phyloP scores from a whole-genome alignment of 306 rosid species.

The Acacia confusa region DNA sequence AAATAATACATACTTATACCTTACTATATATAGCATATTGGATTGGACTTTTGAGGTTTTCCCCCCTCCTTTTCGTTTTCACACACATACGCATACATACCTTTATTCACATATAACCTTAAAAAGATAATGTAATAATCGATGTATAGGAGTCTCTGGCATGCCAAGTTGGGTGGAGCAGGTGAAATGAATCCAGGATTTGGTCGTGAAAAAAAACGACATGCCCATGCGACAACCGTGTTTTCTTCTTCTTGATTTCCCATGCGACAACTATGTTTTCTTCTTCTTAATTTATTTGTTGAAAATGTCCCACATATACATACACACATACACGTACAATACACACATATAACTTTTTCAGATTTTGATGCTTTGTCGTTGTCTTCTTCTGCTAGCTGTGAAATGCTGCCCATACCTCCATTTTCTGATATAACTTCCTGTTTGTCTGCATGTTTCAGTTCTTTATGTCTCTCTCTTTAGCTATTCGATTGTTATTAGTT shows the following conservation, averaged over 20 bases:
- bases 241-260: constrained; percentile 14
- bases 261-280: constrained; percentile 35
- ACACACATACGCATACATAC: not conserved
- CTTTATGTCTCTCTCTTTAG: not conserved
- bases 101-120: not conserved
- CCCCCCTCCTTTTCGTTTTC: not conserved
- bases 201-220: constrained; percentile 57
- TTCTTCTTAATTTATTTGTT: not conserved
- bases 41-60: too few relatives aligned
- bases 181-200: constrained; percentile 41
- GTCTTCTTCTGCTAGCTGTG: not conserved
- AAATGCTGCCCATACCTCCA: not conserved
- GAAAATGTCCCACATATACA: not conserved
- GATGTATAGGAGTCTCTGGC: not conserved
- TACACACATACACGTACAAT: not conserved
- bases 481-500: not conserved
- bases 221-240: constrained; percentile 43
- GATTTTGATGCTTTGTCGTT: not conserved
- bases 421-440: not conserved
- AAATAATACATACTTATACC: not conserved
- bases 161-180: constrained; percentile 44
- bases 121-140: not conserved
- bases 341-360: not conserved
- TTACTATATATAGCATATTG: not conserved
- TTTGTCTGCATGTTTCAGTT: not conserved